A percentile compares a stretch with the other conserved stretches of the same genome.
phyloP scores from a whole-genome alignment of 78 protist genomes.

The Guillardia theta region DNA sequence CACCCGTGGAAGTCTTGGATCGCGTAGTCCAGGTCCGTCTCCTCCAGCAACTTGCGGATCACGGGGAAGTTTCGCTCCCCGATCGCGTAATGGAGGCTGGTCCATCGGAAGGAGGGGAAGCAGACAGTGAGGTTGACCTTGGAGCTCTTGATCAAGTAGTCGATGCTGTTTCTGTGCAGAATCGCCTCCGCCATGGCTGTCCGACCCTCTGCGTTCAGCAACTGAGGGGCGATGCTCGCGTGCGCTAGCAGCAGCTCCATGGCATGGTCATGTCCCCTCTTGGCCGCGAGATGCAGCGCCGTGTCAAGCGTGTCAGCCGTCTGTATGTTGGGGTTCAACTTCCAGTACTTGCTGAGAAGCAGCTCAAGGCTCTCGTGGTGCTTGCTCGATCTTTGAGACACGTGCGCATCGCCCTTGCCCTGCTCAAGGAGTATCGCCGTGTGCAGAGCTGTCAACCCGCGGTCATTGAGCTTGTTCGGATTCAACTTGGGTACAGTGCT shows the following conservation, averaged over 20 bases:
- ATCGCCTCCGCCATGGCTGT: no score
- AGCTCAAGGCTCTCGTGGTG: not conserved
- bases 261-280: not conserved
- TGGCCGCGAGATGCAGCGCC: not conserved
- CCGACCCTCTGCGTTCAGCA: no score
- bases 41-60: no score
- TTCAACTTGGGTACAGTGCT: not conserved
- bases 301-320: not conserved
- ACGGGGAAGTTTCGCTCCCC: no score
- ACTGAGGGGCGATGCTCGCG: no score
- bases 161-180: no score
- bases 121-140: no score
- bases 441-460: not conserved
- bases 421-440: not conserved
- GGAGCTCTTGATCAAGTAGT: no score
- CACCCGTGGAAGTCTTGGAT: no score
- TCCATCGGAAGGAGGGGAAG: no score
- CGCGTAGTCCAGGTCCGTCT: no score
- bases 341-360: not conserved
- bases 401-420: not conserved
- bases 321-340: not conserved
- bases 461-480: not conserved
- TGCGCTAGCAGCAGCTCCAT: not conserved
- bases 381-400: not conserved
- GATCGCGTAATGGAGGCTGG: no score